Conservation (phyloP, 1,284 basidiomycete species). For the Boletus mariae region DNA sequence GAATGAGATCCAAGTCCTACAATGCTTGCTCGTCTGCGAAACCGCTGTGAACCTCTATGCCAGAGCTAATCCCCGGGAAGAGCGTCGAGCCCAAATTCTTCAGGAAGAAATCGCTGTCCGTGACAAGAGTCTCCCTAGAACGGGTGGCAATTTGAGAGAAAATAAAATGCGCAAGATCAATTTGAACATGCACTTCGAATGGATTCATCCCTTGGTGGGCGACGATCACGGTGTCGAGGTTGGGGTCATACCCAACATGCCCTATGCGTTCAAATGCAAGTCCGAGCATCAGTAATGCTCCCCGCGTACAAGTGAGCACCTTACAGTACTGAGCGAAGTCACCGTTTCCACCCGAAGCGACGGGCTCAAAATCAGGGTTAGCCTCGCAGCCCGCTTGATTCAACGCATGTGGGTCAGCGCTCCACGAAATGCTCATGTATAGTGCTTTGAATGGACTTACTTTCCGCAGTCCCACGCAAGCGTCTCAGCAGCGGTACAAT, state of each 20-base stretch:
- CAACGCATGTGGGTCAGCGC: not conserved
- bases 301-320: constrained; percentile 1
- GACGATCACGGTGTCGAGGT: constrained; percentile 33
- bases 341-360: constrained; percentile 64
- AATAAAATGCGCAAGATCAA: not conserved
- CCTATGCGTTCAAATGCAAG: constrained; percentile 20
- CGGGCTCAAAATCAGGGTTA: constrained; percentile 52
- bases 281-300: not conserved
- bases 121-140: constrained; percentile 46
- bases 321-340: constrained; percentile 47
- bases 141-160: not conserved
- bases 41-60: constrained; percentile 53
- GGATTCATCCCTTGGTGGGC: constrained; percentile 38
- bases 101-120: constrained; percentile 49
- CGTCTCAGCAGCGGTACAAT: constrained; percentile 47
- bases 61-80: constrained; percentile 55
- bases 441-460: constrained; percentile 33
- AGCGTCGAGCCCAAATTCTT: constrained; percentile 40
- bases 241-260: constrained; percentile 40
- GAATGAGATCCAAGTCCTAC: constrained; percentile 33
- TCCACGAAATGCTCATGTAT: not conserved
- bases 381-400: constrained; percentile 50
- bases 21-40: constrained; percentile 51
- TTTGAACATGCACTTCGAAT: constrained; percentile 26
- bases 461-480: constrained; percentile 58